Conservation (phyloP, 805 yeast species). For the Lachancea fermentati region DNA sequence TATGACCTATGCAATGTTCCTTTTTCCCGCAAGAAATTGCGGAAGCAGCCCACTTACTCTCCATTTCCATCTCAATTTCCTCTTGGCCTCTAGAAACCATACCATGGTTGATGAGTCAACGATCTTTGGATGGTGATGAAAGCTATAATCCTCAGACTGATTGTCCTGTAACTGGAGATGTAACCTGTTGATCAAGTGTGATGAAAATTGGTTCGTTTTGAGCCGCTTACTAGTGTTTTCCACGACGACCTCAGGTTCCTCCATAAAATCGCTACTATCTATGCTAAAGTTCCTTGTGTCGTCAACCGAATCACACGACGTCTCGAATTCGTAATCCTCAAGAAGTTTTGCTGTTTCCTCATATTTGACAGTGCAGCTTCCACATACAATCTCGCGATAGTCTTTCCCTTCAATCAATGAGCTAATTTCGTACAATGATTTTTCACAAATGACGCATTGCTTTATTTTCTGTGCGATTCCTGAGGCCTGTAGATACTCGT, state of each 20-base stretch:
- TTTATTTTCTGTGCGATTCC: conserved; percentile 23
- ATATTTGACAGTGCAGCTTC: conserved; percentile 53
- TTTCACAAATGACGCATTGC: conserved; percentile 62
- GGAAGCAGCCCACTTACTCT: conserved; percentile 42
- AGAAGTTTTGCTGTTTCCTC: conserved; percentile 42
- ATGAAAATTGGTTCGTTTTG: conserved; percentile 25
- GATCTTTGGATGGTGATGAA: conserved; percentile 1
- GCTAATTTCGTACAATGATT: conserved; percentile 60
- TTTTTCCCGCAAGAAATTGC: conserved; percentile 21
- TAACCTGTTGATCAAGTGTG: conserved; percentile 28
- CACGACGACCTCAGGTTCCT: conserved; percentile 8
- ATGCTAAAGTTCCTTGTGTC: conserved; percentile 7
- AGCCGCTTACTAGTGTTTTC: conserved; percentile 7
- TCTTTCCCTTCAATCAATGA: conserved; percentile 17
- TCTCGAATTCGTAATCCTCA: conserved; percentile 36
- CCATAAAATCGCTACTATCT: conserved; percentile 7
- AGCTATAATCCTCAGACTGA: neutral
- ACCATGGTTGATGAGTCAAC: conserved; percentile 19
- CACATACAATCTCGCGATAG: conserved; percentile 55
- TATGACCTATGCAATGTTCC: neutral
- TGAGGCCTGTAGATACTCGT: conserved; percentile 19
- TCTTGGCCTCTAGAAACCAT: conserved; percentile 36
- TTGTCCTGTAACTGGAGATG: conserved; percentile 25
- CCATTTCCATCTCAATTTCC: conserved; percentile 48
- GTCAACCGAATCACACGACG: conserved; percentile 17